Percentiles rank a stretch among this genome's conserved stretches.
Conservation (phyloP, 257 asterid species). For the Rubia yunnanensis region DNA sequence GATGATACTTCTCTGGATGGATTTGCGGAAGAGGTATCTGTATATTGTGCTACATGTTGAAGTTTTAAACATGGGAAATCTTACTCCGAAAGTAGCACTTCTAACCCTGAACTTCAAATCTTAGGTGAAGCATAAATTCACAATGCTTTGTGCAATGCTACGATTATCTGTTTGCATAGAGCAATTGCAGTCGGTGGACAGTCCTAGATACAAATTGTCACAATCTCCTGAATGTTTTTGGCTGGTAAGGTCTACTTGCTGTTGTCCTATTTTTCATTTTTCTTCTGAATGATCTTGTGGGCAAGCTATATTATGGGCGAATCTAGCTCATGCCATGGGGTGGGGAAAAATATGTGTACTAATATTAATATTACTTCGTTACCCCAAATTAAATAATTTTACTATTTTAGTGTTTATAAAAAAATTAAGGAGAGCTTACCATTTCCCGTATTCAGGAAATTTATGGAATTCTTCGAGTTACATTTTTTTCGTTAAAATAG, state of each 20-base stretch:
- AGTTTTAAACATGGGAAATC: neutral
- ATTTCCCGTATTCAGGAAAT: too few species aligned
- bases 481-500: too few species aligned
- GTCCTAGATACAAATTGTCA: conserved; percentile 28
- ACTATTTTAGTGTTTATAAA: too few species aligned
- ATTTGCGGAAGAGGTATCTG: conserved; percentile 39
- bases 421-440: too few species aligned
- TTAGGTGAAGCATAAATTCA: conserved; percentile 50
- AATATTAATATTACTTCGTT: too few species aligned
- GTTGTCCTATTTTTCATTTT: neutral
- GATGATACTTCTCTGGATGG: conserved; percentile 27
- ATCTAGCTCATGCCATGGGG: too few species aligned
- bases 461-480: too few species aligned
- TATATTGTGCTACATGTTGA: neutral
- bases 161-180: conserved; percentile 45
- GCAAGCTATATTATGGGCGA: too few species aligned
- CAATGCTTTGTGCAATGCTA: conserved; percentile 50
- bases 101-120: conserved; percentile 8
- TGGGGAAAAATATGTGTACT: too few species aligned
- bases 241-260: conserved; percentile 39
- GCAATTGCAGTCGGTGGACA: conserved; percentile 27
- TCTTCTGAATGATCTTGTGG: neutral
- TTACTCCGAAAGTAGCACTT: conserved; percentile 5
- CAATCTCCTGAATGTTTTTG: conserved; percentile 39
- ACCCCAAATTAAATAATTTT: too few species aligned